Evolutionary conservation across 2,329 filamentous ascomycete species (phyloP).

Genomic region (Tympanopsis confertula): DNA sequence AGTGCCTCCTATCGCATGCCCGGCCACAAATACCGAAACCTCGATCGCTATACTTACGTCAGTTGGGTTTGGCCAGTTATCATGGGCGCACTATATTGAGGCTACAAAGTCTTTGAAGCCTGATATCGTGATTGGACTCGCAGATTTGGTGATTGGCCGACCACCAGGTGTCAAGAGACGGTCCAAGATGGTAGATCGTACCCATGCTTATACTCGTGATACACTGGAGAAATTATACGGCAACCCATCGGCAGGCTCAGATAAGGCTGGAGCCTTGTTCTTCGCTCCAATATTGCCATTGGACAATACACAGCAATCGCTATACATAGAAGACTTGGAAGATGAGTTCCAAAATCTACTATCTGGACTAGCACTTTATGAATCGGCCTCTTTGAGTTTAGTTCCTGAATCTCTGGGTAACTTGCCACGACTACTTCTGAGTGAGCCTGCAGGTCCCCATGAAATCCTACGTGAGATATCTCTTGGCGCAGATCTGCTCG

Average conservation of each 20-base stretch:
- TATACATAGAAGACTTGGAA: conserved; percentile 44
- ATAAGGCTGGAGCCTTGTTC: conserved; percentile 9
- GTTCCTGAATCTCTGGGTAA: conserved; percentile 35
- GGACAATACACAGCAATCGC: conserved; percentile 40
- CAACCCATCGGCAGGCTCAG: conserved; percentile 11
- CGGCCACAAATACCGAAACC: conserved; percentile 38
- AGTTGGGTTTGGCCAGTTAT: conserved; percentile 44
- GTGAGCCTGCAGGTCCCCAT: conserved; percentile 39
- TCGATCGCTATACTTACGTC: conserved; percentile 48
- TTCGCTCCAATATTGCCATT: conserved; percentile 38
- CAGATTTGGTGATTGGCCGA: conserved; percentile 40
- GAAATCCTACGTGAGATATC: conserved; percentile 41
- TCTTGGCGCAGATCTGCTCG: conserved; percentile 46
- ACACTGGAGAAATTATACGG: conserved; percentile 29
- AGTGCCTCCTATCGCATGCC: conserved; percentile 40
- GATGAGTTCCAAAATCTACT: conserved; percentile 33
- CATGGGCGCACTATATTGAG: conserved; percentile 39
- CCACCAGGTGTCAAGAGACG: conserved; percentile 39
- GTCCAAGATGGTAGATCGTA: conserved; percentile 51
- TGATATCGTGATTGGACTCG: conserved; percentile 46
- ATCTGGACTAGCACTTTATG: conserved; percentile 44
- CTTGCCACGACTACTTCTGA: conserved; percentile 44
- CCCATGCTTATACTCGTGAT: conserved; percentile 44
- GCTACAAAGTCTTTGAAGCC: conserved; percentile 37
- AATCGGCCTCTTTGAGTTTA: conserved; percentile 32